Evolutionary conservation across 805 yeast species (phyloP).

Genomic region (Wickerhamomyces bisporus): DNA sequence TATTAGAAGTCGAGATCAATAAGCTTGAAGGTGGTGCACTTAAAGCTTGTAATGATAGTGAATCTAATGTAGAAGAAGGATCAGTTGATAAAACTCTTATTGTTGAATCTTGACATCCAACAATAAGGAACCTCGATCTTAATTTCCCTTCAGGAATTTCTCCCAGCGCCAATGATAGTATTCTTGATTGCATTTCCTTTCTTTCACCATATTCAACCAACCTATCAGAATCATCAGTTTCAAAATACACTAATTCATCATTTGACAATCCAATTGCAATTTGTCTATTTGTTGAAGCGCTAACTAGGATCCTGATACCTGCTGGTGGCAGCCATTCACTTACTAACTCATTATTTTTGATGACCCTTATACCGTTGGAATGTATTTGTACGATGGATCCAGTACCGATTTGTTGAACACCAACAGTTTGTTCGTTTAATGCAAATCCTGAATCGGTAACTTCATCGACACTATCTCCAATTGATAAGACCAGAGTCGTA

Average conservation of each 20-base stretch:
- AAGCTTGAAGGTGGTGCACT: slow-evolving; percentile 42
- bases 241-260: slow-evolving; percentile 77
- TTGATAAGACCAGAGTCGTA: slow-evolving; percentile 65
- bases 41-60: slow-evolving; percentile 60
- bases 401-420: slow-evolving; percentile 62
- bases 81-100: slow-evolving; percentile 63
- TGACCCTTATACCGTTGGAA: slow-evolving; percentile 61
- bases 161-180: slow-evolving; percentile 43
- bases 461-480: slow-evolving; percentile 79
- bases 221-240: slow-evolving; percentile 58
- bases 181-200: slow-evolving; percentile 45
- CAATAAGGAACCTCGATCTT: slow-evolving; percentile 54
- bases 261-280: slow-evolving; percentile 67
- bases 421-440: slow-evolving; percentile 53
- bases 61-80: slow-evolving; percentile 53
- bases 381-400: slow-evolving; percentile 69
- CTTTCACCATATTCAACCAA: slow-evolving; percentile 67
- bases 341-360: slow-evolving; percentile 25
- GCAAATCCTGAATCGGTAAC: slow-evolving; percentile 62
- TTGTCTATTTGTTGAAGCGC: slow-evolving; percentile 63
- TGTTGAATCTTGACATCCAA: slow-evolving; percentile 68
- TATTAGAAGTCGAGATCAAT: slow-evolving; percentile 22
- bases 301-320: slow-evolving; percentile 57
- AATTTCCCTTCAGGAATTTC: slow-evolving; percentile 42
- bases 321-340: slow-evolving; percentile 80